Base-by-base conservation (phyloP, 2,329 filamentous ascomycete genomes). In the Scytalidium sp. region DNA sequence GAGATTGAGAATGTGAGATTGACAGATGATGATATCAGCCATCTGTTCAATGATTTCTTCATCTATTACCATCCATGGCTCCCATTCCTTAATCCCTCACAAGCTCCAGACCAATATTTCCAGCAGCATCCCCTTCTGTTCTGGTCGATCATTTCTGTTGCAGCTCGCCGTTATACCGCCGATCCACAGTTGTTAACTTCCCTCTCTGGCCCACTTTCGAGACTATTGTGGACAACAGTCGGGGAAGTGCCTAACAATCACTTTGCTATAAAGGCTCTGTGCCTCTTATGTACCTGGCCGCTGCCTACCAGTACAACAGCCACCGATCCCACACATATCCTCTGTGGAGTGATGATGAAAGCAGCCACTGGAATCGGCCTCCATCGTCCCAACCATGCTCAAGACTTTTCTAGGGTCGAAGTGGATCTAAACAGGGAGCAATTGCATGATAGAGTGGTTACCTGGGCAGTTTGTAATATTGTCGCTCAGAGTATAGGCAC, bases 261-360 rank as follows among this genome's bases (percentile, higher is more conserved):
- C 65, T 87, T 86, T 62, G 84, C 90, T 52, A 87, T 92, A 64
- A 92, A 93, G 70, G 88, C 88, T 2, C 74, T 93, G 58, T 91
- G 87, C 61, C 70, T 94, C 50, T 70, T 92, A 40, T 93, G 88
- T 66, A 88, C 86, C 4, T 94, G 88, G 88, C 88, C 89, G 5
- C 70, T 93, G 32, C 89, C 89, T 1, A 90, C 85, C n/a, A 90
- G 86, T 67, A 89, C 85, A 4, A 90, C 87, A 1, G 85, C 86
- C 5, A 84, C 85, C 7, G 89, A 94, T 58, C 87, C 88, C 2
- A 93, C 88, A 1, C 90, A 92, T 64, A 90, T 64, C 19, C 73
- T 92, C 17, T 86, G 85, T 58, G 88, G 89, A 46, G 82, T 90
- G 53, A 90, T 93, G 87, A 91, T 93, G 82, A 90, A 92, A 70